Base-by-base conservation (phyloP, 2,329 filamentous ascomycete genomes). In the Fusarium subtropicale region DNA sequence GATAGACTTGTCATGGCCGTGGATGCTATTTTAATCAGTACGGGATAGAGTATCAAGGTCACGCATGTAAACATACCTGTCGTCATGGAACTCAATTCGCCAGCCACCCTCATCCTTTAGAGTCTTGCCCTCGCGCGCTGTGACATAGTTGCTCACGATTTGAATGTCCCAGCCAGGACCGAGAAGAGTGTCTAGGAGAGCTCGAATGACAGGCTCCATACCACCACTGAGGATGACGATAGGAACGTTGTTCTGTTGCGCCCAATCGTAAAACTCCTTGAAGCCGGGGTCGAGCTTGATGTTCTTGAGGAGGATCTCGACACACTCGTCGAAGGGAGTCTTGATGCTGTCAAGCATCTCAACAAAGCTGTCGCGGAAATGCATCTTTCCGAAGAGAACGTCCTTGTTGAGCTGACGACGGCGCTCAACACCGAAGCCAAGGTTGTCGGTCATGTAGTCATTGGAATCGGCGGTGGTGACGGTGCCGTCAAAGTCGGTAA, bases 401-500 rank as follows among this genome's bases (percentile, higher is more conserved):
- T 92, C 92, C 68, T 87, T 81, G 82, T 97, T 97, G 70, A 89
- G 88, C 77, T 90, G 81, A 59, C 86, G 86, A 68, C 96, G 93
- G 72, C 88, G 87, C 66, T 87, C 88, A 30, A 80, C 76, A 52
- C 96, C 96, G 77, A 91, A 97, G 67, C 96, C 96, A 65, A 97
- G 87, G 81, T 92, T 96, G 83, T 98, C 96, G 60, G 94, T 97
- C 89, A 95, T 84, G 79, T 81, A 87, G 80, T 88, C 87, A 77
- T 90, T 91, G 78, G 84, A 87, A 80, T 90, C 88, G 75, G 87
- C 83, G 57, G 85, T 86, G 50, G 95, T 97, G 78, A 97, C 95
- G 56, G 94, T 98, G 76, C 96, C 96, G 81, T 99, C 96, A 78
- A 98, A 98, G 83, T 99, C 96, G 73, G 94, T 97, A 85, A 98